These are phyloP conservation scores for Pilaira anomala DNA, from an alignment of 192 early-diverging fungal species.

Conservation along the genomic window DNA sequence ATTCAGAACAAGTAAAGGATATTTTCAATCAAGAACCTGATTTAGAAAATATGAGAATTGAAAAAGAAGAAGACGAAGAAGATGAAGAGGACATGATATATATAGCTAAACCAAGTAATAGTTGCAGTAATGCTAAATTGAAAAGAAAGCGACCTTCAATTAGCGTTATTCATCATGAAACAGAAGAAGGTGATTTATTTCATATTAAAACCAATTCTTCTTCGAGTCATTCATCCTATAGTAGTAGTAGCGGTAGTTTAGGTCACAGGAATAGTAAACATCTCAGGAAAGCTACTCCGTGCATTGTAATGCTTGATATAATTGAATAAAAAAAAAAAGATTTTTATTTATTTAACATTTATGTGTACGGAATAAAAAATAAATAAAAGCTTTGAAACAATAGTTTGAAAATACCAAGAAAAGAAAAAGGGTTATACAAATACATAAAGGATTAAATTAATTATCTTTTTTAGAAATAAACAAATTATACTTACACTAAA, in stretches of 20 bases:
- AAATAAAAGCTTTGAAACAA: too few relatives aligned
- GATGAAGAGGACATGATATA: not conserved
- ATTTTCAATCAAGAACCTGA: conserved; percentile 15
- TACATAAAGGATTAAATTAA: too few relatives aligned
- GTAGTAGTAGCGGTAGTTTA: not conserved
- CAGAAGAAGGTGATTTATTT: not conserved
- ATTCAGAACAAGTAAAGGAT: not conserved
- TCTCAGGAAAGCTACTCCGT: not conserved
- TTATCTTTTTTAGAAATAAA: too few relatives aligned
- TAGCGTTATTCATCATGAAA: conserved; percentile 2
- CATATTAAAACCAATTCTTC: not conserved
- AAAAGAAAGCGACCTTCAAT: not conserved
- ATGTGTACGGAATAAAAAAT: not conserved
- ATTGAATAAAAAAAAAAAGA: not conserved
- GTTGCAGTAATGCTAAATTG: not conserved
- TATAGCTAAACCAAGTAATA: not conserved
- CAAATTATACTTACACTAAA: too few relatives aligned
- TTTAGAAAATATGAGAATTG: not conserved
- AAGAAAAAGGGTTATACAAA: too few relatives aligned
- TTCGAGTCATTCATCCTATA: conserved; percentile 3
- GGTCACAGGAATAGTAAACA: not conserved
- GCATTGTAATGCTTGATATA: not conserved
- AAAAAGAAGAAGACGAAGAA: not conserved
- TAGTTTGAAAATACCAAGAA: too few relatives aligned
- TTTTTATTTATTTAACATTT: conserved; percentile 1